Evolutionary conservation across 305 asterid genomes (phyloP), one percentile per base, ranked within the genome.

Genomic region (Rubia peregrina): DNA sequence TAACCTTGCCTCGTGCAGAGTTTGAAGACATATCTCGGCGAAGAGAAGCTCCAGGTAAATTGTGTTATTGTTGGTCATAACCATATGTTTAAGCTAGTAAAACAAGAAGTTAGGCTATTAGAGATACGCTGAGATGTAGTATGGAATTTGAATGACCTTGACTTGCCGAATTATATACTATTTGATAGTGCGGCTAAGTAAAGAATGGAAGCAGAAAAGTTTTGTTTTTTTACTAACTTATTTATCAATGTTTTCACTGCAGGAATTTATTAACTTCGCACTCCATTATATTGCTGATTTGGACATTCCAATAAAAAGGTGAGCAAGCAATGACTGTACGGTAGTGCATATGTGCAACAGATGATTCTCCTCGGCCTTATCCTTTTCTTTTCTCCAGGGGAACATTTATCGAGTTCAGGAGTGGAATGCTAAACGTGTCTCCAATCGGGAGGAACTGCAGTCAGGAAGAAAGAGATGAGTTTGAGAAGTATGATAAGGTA

Each of bases 401-500:
- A 65, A 94, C 96, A 60, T 94, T 94, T 75, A 85, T 94, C 56
- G 98, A 94, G 83, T 94, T 94, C 70, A 90, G 98, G 69, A 94
- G 91, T 80, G 98, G 98, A 75, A 91, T 94, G 98, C 81, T 94
- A 75, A 94, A 94, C 75, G 95, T 94, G 53, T 94, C 96, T n/a
- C 98, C 98, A 65, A 94, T 94, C 33, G 98, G 98, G 69, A 85
- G 98, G 81, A 94, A 91, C 83, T 94, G 98, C 83, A 94, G 97
- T 70, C 98, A 91, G 80, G 98, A 89, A 83, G 97, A 94, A 77
- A 77, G 98, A 71, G 97, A 87, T 30, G 96, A 89, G 83, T 94
- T 94, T 61, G 98, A 94, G 73, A 83, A 88, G 77, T 94, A 91
- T 81, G 97, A 94, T 80, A 94, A 94, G 98, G 98, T 93, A 86